Percentiles rank a stretch among this genome's conserved stretches.
Conservation (phyloP, 2,329 filamentous ascomycete genomes). For the Annulohypoxylon truncatum region DNA sequence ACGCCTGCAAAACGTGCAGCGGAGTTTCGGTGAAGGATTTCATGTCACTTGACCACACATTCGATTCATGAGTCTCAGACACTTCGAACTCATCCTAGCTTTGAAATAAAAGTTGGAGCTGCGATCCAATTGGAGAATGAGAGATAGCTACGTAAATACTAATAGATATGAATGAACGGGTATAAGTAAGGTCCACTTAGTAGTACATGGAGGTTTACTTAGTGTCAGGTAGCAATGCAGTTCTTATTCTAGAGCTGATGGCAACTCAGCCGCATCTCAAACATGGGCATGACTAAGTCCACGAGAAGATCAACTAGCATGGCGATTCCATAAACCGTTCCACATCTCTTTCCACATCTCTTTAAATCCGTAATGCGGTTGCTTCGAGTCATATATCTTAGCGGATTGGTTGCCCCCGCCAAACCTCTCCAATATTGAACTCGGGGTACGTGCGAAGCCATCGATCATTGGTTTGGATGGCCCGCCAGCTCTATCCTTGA, state of each 20-base stretch:
- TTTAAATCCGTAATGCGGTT: slow-evolving; percentile 83
- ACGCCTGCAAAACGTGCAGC: neutral
- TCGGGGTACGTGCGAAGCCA: slow-evolving; percentile 53
- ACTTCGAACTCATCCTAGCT: neutral
- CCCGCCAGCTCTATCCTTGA: slow-evolving; percentile 72
- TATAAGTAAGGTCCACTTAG: neutral
- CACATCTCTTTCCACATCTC: slow-evolving; percentile 95
- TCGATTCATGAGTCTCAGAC: neutral
- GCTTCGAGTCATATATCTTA: slow-evolving; percentile 78
- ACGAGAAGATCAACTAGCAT: slow-evolving; percentile 1
- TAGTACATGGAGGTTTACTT: no score
- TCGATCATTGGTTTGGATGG: slow-evolving; percentile 57
- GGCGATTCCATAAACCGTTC: slow-evolving; percentile 74
- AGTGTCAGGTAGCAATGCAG: neutral
- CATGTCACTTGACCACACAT: neutral
- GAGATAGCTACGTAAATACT: neutral
- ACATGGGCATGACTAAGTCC: neutral
- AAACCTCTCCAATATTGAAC: slow-evolving; percentile 72
- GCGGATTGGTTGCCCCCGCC: slow-evolving; percentile 61
- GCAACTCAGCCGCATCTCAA: neutral
- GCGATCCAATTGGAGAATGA: neutral
- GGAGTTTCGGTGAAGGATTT: neutral
- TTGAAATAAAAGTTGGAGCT: neutral
- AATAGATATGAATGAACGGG: neutral
- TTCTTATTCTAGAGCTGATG: neutral